Evolutionary conservation across 108 stramenopile genomes (phyloP).

Genomic region (Fragilaria crotonensis): DNA sequence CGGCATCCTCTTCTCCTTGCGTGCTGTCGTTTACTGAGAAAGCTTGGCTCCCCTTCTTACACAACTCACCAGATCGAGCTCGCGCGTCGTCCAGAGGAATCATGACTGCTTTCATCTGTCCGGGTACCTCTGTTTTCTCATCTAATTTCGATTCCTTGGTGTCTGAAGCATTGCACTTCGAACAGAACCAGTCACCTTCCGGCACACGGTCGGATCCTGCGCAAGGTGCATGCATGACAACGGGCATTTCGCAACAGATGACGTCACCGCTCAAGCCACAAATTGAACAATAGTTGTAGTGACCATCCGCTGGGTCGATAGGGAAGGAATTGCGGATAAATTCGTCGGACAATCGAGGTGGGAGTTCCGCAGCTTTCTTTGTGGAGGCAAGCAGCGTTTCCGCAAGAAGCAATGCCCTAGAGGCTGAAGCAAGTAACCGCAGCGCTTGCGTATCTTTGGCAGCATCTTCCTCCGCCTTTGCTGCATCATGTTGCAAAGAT

Average conservation of each 20-base stretch:
- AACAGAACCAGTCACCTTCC: constrained; percentile 57
- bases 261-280: constrained; percentile 54
- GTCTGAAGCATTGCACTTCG: constrained; percentile 17
- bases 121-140: background rate
- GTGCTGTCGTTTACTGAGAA: background rate
- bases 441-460: background rate
- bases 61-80: too few species aligned
- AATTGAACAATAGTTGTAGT: constrained; percentile 39
- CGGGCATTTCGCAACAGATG: constrained; percentile 48
- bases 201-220: constrained; percentile 29
- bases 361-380: background rate
- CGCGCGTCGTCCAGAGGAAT: too few species aligned
- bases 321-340: constrained; percentile 36
- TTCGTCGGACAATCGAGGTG: constrained; percentile 18
- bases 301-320: constrained; percentile 43
- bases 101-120: too few species aligned
- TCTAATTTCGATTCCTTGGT: background rate
- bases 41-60: background rate
- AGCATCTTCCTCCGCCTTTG: background rate
- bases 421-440: background rate
- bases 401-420: background rate
- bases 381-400: background rate
- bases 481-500: background rate
- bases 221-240: constrained; percentile 45
- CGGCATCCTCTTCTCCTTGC: background rate